phyloP scores from a whole-genome alignment of 192 early-diverging fungal species.

The Coemansia sp. region DNA sequence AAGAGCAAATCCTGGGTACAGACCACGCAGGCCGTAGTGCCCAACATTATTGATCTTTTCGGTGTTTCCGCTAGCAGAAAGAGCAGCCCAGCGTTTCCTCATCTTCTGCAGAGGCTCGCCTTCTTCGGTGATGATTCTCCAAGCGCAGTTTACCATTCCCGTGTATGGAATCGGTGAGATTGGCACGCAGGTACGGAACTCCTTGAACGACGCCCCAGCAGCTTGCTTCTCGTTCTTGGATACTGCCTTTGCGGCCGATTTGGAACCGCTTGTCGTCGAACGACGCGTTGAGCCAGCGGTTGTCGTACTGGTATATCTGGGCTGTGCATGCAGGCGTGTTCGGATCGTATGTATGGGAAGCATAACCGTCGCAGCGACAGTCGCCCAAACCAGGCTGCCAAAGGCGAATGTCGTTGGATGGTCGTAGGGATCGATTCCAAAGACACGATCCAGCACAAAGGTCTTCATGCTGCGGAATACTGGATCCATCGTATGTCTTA shows the following conservation, averaged over 20 bases:
- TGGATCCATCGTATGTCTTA: slow-evolving; percentile 78
- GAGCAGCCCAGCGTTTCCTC: slow-evolving; percentile 18
- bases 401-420: slow-evolving; percentile 65
- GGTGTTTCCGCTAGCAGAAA: not conserved
- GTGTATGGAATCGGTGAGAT: slow-evolving; percentile 72
- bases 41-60: slow-evolving; percentile 16
- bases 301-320: slow-evolving; percentile 57
- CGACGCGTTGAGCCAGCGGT: slow-evolving; percentile 3
- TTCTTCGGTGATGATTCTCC: slow-evolving; percentile 75
- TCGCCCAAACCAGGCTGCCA: slow-evolving; percentile 68
- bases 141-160: slow-evolving; percentile 68
- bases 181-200: slow-evolving; percentile 69
- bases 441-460: slow-evolving; percentile 67
- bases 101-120: slow-evolving; percentile 54
- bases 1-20: slow-evolving; percentile 73
- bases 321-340: slow-evolving; percentile 83
- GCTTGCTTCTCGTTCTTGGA: slow-evolving; percentile 1
- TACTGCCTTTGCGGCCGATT: slow-evolving; percentile 20
- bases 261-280: not conserved
- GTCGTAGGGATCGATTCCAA: slow-evolving; percentile 59
- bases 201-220: slow-evolving; percentile 23
- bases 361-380: slow-evolving; percentile 72
- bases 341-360: slow-evolving; percentile 87
- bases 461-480: slow-evolving; percentile 68
- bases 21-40: slow-evolving; percentile 64